Percentiles rank a stretch among this genome's conserved stretches.
phyloP scores from a whole-genome alignment of 768 basidiomycete genomes.

The Krasilnikovozyma curviuscula region DNA sequence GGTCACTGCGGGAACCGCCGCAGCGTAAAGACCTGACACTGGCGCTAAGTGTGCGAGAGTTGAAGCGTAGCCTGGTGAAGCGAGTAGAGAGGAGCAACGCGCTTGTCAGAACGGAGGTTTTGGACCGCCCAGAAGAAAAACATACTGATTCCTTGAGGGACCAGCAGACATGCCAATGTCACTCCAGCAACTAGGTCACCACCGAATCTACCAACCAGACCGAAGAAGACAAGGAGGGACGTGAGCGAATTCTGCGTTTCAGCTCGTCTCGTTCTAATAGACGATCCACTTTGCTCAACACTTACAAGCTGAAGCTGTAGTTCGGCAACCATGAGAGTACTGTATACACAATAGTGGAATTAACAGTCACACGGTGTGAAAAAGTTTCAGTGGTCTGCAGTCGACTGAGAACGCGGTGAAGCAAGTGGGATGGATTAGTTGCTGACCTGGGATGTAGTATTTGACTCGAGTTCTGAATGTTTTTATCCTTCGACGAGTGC shows the following conservation, averaged over 20 bases:
- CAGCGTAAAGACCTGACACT: conserved; percentile 66
- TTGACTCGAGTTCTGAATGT: not conserved
- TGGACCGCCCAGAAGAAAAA: conserved; percentile 40
- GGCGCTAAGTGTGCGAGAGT: conserved; percentile 52
- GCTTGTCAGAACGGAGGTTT: not conserved
- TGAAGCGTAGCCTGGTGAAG: not conserved
- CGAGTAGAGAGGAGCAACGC: not conserved
- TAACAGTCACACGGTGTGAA: not conserved
- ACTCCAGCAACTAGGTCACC: conserved; percentile 68
- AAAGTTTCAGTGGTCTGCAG: not conserved
- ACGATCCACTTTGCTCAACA: not conserved
- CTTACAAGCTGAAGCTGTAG: not conserved
- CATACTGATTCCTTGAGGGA: conserved; percentile 53
- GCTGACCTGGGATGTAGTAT: too few relatives aligned
- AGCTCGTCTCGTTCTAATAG: not conserved
- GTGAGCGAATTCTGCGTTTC: not conserved
- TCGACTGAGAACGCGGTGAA: not conserved
- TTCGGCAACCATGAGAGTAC: conserved; percentile 6
- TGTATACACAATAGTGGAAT: too few relatives aligned
- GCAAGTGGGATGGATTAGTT: not conserved
- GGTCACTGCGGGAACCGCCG: conserved; percentile 66
- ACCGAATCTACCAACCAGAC: conserved; percentile 37
- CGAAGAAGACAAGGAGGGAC: not conserved
- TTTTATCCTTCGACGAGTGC: not conserved
- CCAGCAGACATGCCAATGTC: conserved; percentile 39